Conservation (phyloP, 345 rosid species). For the Ricinus communis region DNA sequence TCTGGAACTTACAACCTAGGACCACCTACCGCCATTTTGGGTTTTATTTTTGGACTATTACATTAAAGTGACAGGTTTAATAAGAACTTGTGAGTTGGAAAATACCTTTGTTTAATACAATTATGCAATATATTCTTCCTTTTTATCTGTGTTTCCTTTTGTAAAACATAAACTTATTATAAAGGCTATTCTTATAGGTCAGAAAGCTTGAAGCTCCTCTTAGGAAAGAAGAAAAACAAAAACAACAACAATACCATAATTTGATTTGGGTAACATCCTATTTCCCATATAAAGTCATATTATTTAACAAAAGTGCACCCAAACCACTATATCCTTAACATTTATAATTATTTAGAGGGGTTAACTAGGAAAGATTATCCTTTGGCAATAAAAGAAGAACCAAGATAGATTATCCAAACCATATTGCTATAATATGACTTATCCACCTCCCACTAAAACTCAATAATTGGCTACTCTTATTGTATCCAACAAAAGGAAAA, state of each 20-base stretch:
- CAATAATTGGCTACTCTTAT: conserved; percentile 2
- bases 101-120: background rate
- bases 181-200: no score
- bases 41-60: conserved; percentile 8
- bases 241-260: no score
- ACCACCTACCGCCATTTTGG: conserved; percentile 25
- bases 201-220: no score
- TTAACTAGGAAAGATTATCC: conserved; percentile 8
- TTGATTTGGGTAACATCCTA: no score
- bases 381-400: no score
- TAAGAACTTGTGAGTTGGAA: conserved; percentile 19
- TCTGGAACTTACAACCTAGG: conserved; percentile 17
- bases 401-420: conserved; percentile 7
- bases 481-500: background rate
- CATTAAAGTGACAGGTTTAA: background rate
- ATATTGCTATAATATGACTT: conserved; percentile 6
- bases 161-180: no score
- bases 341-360: no score
- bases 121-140: background rate
- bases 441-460: conserved; percentile 24
- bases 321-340: no score
- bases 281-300: no score
- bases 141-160: no score
- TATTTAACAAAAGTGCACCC: no score
- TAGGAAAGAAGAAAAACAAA: no score